phyloP scores from a whole-genome alignment of 2,329 filamentous ascomycete species.

The Lachnellula subtilissima region DNA sequence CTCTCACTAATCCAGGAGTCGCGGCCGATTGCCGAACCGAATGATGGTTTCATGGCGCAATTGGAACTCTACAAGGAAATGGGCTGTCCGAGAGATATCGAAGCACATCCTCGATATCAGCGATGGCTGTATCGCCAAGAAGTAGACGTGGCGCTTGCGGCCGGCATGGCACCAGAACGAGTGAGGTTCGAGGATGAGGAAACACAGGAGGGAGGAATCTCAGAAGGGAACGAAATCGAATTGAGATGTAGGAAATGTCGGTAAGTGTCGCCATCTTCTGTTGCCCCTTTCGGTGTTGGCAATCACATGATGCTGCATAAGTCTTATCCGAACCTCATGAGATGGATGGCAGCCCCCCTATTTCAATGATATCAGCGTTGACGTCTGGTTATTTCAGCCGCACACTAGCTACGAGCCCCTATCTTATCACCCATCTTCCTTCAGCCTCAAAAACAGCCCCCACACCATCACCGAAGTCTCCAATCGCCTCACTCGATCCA shows the following conservation, averaged over 20 bases:
- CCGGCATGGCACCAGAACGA: slow-evolving; percentile 72
- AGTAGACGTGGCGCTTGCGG: slow-evolving; percentile 62
- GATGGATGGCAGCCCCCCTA: neutral
- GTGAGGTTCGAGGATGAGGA: slow-evolving; percentile 80
- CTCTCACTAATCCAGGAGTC: slow-evolving; percentile 64
- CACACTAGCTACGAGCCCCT: slow-evolving; percentile 57
- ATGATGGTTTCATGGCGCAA: slow-evolving; percentile 86
- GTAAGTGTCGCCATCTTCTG: slow-evolving; percentile 28
- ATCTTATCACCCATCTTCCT: slow-evolving; percentile 50
- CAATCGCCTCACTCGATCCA: slow-evolving; percentile 26
- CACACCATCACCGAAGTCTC: slow-evolving; percentile 10
- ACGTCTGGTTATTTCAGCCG: slow-evolving; percentile 30
- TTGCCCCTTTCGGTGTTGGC: neutral
- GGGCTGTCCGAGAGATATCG: slow-evolving; percentile 67
- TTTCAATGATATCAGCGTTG: neutral
- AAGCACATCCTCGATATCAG: slow-evolving; percentile 71
- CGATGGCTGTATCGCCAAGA: slow-evolving; percentile 67
- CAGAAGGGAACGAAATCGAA: slow-evolving; percentile 42
- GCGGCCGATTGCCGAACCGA: slow-evolving; percentile 79
- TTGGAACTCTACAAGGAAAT: slow-evolving; percentile 83
- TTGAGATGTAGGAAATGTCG: slow-evolving; percentile 91
- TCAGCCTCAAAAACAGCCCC: slow-evolving; percentile 27
- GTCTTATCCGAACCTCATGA: neutral
- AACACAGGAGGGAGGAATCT: slow-evolving; percentile 30
- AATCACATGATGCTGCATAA: neutral